Conservation (phyloP, 805 yeast genomes). For the Ogataea paraovalis region DNA sequence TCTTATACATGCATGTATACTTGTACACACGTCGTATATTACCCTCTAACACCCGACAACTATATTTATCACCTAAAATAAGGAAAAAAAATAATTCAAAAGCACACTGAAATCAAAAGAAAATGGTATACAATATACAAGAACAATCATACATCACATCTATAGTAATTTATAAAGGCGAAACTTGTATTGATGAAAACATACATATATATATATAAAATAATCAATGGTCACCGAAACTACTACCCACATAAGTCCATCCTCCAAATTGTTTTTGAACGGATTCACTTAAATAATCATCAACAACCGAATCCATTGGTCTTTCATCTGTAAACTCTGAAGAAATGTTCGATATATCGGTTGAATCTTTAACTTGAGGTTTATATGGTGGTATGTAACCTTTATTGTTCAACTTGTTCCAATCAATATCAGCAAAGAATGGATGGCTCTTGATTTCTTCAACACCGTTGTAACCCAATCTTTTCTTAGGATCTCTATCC, state of each 20-base stretch:
- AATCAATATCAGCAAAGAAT: constrained; percentile 85
- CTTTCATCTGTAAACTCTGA: constrained; percentile 86
- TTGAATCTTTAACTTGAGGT: constrained; percentile 80
- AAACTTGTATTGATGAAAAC: too few relatives aligned
- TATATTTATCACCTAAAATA: too few relatives aligned
- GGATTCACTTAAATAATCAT: constrained; percentile 83
- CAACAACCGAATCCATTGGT: constrained; percentile 94
- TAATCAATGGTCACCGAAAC: constrained; percentile 13
- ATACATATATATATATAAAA: not conserved
- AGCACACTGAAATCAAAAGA: too few relatives aligned
- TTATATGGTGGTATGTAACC: constrained; percentile 94
- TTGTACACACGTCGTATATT: too few relatives aligned
- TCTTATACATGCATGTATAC: too few relatives aligned
- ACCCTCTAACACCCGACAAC: too few relatives aligned
- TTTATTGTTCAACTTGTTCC: constrained; percentile 78
- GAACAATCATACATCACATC: too few relatives aligned
- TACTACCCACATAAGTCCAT: constrained; percentile 85
- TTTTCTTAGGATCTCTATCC: constrained; percentile 77
- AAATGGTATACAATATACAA: too few relatives aligned
- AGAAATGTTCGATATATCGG: constrained; percentile 92
- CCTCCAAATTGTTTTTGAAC: constrained; percentile 99
- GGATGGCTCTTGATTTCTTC: constrained; percentile 78
- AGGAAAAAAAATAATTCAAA: too few relatives aligned
- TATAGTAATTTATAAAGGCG: too few relatives aligned
- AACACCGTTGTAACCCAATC: constrained; percentile 79